Evolutionary conservation across 441 rosid species (phyloP), one percentile per base, ranked within the genome.

Genomic region (Euphorbia celastroides): DNA sequence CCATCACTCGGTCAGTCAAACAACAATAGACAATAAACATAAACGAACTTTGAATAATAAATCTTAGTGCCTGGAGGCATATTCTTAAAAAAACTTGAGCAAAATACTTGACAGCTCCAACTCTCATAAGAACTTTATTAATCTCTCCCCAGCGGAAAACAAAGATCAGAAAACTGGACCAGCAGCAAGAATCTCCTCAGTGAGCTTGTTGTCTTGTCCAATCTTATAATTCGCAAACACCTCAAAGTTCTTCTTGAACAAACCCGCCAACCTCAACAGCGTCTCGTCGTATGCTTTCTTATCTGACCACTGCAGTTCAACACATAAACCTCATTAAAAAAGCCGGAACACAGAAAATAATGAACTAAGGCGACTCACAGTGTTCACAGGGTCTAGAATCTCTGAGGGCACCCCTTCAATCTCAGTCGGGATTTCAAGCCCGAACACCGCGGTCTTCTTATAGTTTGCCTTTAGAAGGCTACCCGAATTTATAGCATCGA

Each of bases 401-500:
- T 88, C 88, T 0, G 94, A 83, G 23, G 99, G 99, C 62, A 94
- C 89, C 5, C 97, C 96, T 67, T 86, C 92, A 0, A 88, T 71
- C 54, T 76, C 82, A 3, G 82, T 77, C 10, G 91, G 97, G 78
- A 94, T 89, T 73, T 94, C 90, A 30, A 91, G 89, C 57, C 97
- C 94, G 38, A 94, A 89, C 57, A 91, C 86, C 28, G 82, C 79
- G 0, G 97, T 88, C 72, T 88, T 91, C 86, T 72, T 78, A 82
- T 82, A 88, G 28, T 79, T 72, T 0, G 96, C 87, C 28, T 81
- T 79, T 86, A 89, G 70, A 26, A 91, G 79, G 67, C 82, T 81
- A 6, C 97, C 97, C 0, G 93, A 89, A 78, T 93, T 96, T 48
- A 93, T 91, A 30, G 96, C 96, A 52, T 94, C 97, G 0, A 94